Conservation (phyloP, 768 basidiomycete species). For the Aureoboletus auriporus region DNA sequence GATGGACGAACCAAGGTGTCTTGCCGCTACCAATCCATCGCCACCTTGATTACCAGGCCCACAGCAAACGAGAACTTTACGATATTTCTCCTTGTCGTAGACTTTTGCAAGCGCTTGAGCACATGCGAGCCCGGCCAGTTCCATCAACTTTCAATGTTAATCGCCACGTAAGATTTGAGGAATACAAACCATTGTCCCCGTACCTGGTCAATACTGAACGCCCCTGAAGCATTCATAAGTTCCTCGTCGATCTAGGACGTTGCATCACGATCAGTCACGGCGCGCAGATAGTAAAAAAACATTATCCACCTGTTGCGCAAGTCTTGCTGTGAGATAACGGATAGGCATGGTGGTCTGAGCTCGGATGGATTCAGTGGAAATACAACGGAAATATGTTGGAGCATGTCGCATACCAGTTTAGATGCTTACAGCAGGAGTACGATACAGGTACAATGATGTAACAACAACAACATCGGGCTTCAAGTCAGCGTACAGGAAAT, state of each 20-base stretch:
- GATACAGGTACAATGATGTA: conserved; percentile 6
- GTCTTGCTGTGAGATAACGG: conserved; percentile 63
- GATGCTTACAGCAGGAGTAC: neutral
- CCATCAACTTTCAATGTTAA: conserved; percentile 68
- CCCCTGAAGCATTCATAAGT: conserved; percentile 83
- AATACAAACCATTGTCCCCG: conserved; percentile 1
- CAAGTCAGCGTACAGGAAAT: neutral
- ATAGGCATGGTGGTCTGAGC: conserved; percentile 40
- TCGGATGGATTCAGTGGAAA: neutral
- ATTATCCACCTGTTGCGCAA: conserved; percentile 66
- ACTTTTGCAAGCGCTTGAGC: conserved; percentile 83
- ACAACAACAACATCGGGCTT: neutral
- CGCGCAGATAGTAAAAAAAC: neutral
- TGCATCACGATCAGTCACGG: neutral
- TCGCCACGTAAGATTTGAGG: neutral
- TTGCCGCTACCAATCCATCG: conserved; percentile 93
- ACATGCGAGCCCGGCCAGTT: conserved; percentile 91
- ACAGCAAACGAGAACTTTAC: conserved; percentile 87
- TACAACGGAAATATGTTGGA: neutral
- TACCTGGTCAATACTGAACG: conserved; percentile 94
- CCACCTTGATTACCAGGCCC: conserved; percentile 98
- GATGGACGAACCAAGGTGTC: conserved; percentile 70
- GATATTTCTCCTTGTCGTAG: conserved; percentile 64
- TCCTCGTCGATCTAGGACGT: conserved; percentile 83
- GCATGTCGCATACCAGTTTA: neutral